phyloP scores from a whole-genome alignment of 768 basidiomycete species.

The Serendipita vermifera region DNA sequence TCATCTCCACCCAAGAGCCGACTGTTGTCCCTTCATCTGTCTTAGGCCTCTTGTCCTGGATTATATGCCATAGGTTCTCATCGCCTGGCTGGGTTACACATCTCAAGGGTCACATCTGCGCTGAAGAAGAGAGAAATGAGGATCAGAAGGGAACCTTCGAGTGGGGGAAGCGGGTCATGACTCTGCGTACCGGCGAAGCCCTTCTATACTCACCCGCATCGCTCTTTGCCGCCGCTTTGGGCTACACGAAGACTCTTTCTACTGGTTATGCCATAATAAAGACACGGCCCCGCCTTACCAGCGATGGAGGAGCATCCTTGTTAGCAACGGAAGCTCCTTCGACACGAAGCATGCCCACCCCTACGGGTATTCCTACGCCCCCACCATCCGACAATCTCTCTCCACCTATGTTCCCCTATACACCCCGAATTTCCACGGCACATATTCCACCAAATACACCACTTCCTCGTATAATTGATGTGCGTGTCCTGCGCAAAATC shows the following conservation, averaged over 20 bases:
- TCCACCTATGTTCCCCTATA: too few relatives aligned
- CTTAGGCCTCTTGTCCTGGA: conserved; percentile 50
- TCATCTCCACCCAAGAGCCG: conserved; percentile 70
- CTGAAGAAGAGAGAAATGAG: not conserved
- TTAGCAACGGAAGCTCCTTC: too few relatives aligned
- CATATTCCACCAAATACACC: too few relatives aligned
- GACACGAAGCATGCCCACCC: too few relatives aligned
- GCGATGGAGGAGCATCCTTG: conserved; percentile 1
- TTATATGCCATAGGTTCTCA: conserved; percentile 61
- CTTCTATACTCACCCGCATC: conserved; percentile 9
- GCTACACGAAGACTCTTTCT: not conserved
- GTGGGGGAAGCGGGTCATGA: conserved; percentile 10
- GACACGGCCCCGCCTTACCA: not conserved
- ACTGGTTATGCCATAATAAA: not conserved
- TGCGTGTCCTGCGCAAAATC: too few relatives aligned
- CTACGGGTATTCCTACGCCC: too few relatives aligned
- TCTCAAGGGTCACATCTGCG: conserved; percentile 43
- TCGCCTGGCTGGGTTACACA: conserved; percentile 69
- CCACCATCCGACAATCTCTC: too few relatives aligned
- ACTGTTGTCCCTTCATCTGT: conserved; percentile 57
- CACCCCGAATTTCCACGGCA: too few relatives aligned
- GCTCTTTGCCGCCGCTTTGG: not conserved
- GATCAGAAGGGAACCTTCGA: not conserved
- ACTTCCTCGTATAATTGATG: too few relatives aligned
- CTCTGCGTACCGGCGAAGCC: conserved; percentile 9